phyloP scores from a whole-genome alignment of 495 filamentous ascomycete genomes.

The Aspergillus avenaceus region DNA sequence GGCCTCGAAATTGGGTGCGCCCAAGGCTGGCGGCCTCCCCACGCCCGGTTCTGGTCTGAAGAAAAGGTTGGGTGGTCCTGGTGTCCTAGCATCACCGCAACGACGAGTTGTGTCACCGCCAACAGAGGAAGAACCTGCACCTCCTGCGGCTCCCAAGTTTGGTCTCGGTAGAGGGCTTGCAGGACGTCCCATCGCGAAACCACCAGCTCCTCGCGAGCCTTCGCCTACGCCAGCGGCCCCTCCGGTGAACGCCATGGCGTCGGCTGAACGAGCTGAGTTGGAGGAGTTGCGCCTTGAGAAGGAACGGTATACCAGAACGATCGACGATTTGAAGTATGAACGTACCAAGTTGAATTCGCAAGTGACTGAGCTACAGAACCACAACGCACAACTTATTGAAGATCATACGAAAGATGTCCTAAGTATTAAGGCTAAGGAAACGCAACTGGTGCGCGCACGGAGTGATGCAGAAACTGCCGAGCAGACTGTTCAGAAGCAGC shows the following conservation, averaged over 20 bases:
- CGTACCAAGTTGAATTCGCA: constrained; percentile 70
- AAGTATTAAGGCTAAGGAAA: constrained; percentile 96
- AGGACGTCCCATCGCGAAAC: constrained; percentile 81
- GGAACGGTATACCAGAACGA: constrained; percentile 65
- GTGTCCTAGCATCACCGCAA: constrained; percentile 60
- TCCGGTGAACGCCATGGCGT: constrained; percentile 56
- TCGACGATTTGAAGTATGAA: constrained; percentile 73
- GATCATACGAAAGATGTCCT: constrained; percentile 94
- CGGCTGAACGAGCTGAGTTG: constrained; percentile 80
- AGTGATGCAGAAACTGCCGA: constrained; percentile 87
- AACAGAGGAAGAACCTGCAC: constrained; percentile 53
- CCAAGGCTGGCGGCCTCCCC: constrained; percentile 60
- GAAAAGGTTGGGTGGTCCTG: constrained; percentile 59
- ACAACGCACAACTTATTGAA: constrained; percentile 95
- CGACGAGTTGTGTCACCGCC: constrained; percentile 50
- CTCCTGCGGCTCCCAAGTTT: constrained; percentile 59
- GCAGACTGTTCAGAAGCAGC: constrained; percentile 72
- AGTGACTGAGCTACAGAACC: constrained; percentile 83
- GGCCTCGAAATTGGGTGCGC: constrained; percentile 57
- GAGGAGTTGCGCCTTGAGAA: constrained; percentile 82
- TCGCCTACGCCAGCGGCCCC: constrained; percentile 40
- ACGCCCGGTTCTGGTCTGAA: constrained; percentile 62
- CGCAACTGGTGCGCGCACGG: constrained; percentile 86
- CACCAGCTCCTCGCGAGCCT: constrained; percentile 45
- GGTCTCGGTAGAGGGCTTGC: constrained; percentile 75